A percentile compares a stretch with the other conserved stretches of the same genome.
These are phyloP conservation scores for Aspergillus brasiliensis DNA, from an alignment of 2,329 filamentous ascomycete genomes.

Conservation along the genomic window DNA sequence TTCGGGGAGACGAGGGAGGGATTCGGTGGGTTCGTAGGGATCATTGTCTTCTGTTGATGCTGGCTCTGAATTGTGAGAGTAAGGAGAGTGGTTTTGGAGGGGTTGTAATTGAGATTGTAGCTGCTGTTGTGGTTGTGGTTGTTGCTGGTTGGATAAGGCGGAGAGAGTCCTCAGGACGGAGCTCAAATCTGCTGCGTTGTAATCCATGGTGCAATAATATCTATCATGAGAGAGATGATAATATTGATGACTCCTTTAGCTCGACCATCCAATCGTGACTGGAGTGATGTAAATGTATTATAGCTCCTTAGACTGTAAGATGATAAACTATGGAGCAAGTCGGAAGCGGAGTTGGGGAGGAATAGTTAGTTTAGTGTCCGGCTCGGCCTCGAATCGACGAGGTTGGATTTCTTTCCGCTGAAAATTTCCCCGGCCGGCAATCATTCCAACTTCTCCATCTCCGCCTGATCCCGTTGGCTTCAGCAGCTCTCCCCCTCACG, in stretches of 20 bases:
- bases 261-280: too few species aligned
- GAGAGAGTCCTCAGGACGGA: conserved; percentile 47
- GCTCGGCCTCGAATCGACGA: not conserved
- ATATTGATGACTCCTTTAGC: too few species aligned
- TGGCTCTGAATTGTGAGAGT: not conserved
- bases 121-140: conserved; percentile 3
- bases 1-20: not conserved
- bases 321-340: too few species aligned
- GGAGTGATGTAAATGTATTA: too few species aligned
- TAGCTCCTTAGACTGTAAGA: too few species aligned
- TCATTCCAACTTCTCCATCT: conserved; percentile 4
- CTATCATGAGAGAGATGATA: not conserved
- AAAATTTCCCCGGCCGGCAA: conserved; percentile 21
- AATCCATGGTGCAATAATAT: conserved; percentile 20
- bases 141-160: conserved; percentile 31
- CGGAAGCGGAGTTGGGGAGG: not conserved
- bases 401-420: conserved; percentile 14
- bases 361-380: not conserved
- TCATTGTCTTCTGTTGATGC: not conserved
- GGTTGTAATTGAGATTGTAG: not conserved
- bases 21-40: conserved; percentile 5
- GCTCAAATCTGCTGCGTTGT: conserved; percentile 40
- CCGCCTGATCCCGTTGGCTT: not conserved
- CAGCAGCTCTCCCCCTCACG: not conserved
- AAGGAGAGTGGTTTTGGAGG: not conserved